phyloP scores from a whole-genome alignment of 73 alveolate species.

The Stentor roeselii region DNA sequence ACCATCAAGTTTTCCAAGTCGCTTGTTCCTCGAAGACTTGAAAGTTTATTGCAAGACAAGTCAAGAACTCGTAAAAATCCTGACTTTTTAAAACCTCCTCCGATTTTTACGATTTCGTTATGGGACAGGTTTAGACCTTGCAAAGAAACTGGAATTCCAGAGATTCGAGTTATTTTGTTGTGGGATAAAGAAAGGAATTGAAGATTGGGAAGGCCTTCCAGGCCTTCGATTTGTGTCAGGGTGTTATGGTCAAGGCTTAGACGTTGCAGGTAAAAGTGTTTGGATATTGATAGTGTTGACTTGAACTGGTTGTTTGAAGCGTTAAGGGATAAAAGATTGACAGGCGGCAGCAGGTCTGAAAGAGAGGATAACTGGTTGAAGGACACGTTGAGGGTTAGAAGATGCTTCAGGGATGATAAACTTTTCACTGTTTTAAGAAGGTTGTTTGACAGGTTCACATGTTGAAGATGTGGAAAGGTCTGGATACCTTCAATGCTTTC shows the following conservation, averaged over 20 bases:
- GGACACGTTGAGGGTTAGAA: constrained; percentile 79
- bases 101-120: constrained; percentile 55
- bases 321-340: constrained; percentile 74
- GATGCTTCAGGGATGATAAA: constrained; percentile 73
- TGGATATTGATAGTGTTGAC: constrained; percentile 45
- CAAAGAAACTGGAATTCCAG: constrained; percentile 51
- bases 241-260: constrained; percentile 72
- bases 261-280: constrained; percentile 60
- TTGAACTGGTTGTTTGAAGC: constrained; percentile 61
- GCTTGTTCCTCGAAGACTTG: constrained; percentile 81
- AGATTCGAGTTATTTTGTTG: constrained; percentile 56
- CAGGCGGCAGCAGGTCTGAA: constrained; percentile 87
- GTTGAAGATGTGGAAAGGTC: constrained; percentile 42
- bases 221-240: constrained; percentile 70
- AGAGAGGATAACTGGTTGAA: constrained; percentile 72
- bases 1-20: constrained; percentile 29
- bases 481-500: constrained; percentile 42
- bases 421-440: constrained; percentile 68
- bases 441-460: constrained; percentile 77
- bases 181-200: constrained; percentile 55
- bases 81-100: constrained; percentile 72
- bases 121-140: constrained; percentile 70
- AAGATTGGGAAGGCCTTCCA: constrained; percentile 69
- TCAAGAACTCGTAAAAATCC: constrained; percentile 83
- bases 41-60: constrained; percentile 77